Evolutionary conservation across 108 stramenopile species (phyloP).

Genomic region (Nitzschia sp.): DNA sequence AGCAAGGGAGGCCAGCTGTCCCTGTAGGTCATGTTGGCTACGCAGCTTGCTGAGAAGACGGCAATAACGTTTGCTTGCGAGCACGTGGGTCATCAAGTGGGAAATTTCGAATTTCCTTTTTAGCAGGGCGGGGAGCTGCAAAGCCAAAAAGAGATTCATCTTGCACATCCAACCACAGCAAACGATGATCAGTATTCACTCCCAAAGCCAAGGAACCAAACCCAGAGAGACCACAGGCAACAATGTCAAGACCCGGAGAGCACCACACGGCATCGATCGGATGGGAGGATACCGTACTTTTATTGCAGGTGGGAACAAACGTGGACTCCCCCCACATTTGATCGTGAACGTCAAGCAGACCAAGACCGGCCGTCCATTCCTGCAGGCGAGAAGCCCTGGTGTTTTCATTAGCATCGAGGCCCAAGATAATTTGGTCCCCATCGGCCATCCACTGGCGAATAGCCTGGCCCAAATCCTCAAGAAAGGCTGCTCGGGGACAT

Average conservation of each 20-base stretch:
- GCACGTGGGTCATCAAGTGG: too few relatives aligned
- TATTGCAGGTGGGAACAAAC: neutral
- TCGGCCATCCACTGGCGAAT: neutral
- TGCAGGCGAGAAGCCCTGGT: too few relatives aligned
- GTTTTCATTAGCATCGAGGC: constrained; percentile 1
- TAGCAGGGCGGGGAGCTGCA: neutral
- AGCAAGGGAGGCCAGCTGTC: too few relatives aligned
- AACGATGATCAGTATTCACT: neutral
- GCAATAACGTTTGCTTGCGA: too few relatives aligned
- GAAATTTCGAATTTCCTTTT: too few relatives aligned
- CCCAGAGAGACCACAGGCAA: neutral
- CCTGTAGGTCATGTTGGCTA: too few relatives aligned
- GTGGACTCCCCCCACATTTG: neutral
- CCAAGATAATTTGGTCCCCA: neutral
- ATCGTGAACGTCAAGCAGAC: neutral
- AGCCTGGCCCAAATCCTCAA: neutral
- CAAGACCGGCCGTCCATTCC: neutral
- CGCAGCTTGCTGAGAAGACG: too few relatives aligned
- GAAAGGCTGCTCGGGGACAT: neutral
- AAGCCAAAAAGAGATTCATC: neutral
- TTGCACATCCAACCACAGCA: neutral
- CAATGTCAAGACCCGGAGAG: neutral
- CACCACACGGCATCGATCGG: constrained; percentile 1
- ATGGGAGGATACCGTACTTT: neutral
- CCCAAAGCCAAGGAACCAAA: neutral